phyloP scores from a whole-genome alignment of 352 stramenopile genomes.

The Phytophthora kernoviae region DNA sequence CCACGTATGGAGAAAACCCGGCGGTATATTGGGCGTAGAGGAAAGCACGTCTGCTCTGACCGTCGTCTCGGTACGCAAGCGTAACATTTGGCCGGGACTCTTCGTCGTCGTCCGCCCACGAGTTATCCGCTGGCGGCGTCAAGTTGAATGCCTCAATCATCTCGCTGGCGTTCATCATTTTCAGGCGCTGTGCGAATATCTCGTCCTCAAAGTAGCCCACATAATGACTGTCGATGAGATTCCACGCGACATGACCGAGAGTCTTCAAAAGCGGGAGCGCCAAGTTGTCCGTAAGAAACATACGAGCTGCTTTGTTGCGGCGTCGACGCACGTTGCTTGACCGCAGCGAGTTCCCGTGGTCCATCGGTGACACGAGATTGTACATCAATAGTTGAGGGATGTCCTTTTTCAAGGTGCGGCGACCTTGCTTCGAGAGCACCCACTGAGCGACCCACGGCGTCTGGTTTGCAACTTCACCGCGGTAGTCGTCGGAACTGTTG shows the following conservation, averaged over 20 bases:
- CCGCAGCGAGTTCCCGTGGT: conserved; percentile 39
- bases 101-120: conserved; percentile 10
- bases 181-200: conserved; percentile 25
- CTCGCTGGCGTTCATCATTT: conserved; percentile 46
- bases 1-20: conserved; percentile 50
- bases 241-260: conserved; percentile 30
- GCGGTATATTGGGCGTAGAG: conserved; percentile 25
- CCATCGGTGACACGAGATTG: conserved; percentile 55
- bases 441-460: conserved; percentile 40
- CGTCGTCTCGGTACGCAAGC: conserved; percentile 32
- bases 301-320: conserved; percentile 36
- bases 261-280: conserved; percentile 43
- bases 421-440: conserved; percentile 32
- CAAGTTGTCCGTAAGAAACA: conserved; percentile 47
- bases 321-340: conserved; percentile 37
- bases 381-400: conserved; percentile 42
- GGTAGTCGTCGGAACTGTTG: conserved; percentile 24
- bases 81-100: conserved; percentile 33
- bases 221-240: conserved; percentile 45
- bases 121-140: conserved; percentile 26
- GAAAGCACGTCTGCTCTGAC: conserved; percentile 19
- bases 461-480: conserved; percentile 21
- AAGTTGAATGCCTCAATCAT: conserved; percentile 46
- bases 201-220: conserved; percentile 45
- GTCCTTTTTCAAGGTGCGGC: conserved; percentile 38